Percentiles rank a stretch among this genome's conserved stretches.
Evolutionary conservation across 1,284 basidiomycete species (phyloP).

Genomic region (Irpex sp.): DNA sequence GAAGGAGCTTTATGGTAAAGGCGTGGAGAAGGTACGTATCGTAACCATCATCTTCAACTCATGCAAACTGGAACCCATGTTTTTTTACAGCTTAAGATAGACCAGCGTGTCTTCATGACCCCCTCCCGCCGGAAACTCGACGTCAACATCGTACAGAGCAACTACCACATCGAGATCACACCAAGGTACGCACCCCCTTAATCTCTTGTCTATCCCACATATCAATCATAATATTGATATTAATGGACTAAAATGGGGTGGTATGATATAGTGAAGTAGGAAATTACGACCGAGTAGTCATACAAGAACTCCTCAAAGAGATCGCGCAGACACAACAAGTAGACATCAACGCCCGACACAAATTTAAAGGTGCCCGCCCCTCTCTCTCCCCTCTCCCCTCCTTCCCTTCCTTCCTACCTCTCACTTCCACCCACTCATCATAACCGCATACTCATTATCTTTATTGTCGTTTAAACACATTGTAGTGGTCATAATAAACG

Average conservation of each 20-base stretch:
- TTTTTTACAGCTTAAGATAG: slow-evolving; percentile 81
- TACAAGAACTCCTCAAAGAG: slow-evolving; percentile 97
- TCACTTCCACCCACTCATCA: too few species aligned
- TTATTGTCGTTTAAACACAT: too few species aligned
- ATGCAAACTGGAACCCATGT: too few species aligned
- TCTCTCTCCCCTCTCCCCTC: too few species aligned
- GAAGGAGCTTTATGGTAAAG: slow-evolving; percentile 85
- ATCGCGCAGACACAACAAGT: slow-evolving; percentile 99
- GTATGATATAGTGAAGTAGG: slow-evolving; percentile 64
- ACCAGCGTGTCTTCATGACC: slow-evolving; percentile 94
- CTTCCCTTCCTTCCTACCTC: too few species aligned
- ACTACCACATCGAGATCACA: slow-evolving; percentile 97
- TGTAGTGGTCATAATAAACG: slow-evolving; percentile 99
- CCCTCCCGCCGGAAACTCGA: slow-evolving; percentile 95
- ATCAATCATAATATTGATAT: not conserved
- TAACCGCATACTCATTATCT: too few species aligned
- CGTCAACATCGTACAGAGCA: slow-evolving; percentile 95
- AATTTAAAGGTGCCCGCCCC: slow-evolving; percentile 78
- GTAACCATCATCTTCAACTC: not conserved
- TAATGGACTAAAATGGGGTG: too few species aligned
- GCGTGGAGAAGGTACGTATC: slow-evolving; percentile 79
- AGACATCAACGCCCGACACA: slow-evolving; percentile 90
- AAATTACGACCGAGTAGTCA: slow-evolving; percentile 91
- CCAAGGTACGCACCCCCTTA: slow-evolving; percentile 61
- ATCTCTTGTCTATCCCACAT: too few species aligned